A percentile compares a stretch with the other conserved stretches of the same genome.
Conservation (phyloP, 257 asterid species). For the Anisodus acutangulus region DNA sequence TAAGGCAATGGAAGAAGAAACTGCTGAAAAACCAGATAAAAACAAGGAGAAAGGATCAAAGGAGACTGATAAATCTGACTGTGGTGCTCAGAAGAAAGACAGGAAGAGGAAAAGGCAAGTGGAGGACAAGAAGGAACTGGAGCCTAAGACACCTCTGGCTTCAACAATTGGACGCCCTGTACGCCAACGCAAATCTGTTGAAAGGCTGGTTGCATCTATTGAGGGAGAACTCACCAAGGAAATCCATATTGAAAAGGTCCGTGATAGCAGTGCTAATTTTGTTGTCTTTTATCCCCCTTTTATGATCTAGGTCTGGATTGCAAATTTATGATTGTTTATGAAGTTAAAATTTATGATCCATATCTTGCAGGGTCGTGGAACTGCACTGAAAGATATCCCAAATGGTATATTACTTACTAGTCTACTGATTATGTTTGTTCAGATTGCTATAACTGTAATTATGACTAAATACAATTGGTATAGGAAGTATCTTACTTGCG, state of each 20-base stretch:
- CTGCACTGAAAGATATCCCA: conserved; percentile 88
- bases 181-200: conserved; percentile 91
- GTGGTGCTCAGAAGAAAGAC: conserved; percentile 34
- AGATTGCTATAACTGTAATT: neutral
- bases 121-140: conserved; percentile 54
- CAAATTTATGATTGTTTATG: neutral
- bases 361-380: conserved; percentile 85
- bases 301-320: neutral
- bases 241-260: conserved; percentile 80
- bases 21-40: conserved; percentile 35
- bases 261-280: conserved; percentile 23
- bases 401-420: conserved; percentile 60
- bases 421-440: neutral
- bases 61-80: conserved; percentile 58
- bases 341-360: conserved; percentile 19
- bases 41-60: conserved; percentile 48
- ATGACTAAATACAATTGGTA: neutral
- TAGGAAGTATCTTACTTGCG: neutral
- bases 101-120: conserved; percentile 47
- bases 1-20: conserved; percentile 35
- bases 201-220: conserved; percentile 80
- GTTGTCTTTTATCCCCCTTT: neutral
- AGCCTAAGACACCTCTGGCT: conserved; percentile 65
- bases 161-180: conserved; percentile 77
- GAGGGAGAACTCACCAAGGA: conserved; percentile 71